Base-by-base conservation (phyloP, 2,329 filamentous ascomycete genomes). In the Sporothrix inflata region DNA sequence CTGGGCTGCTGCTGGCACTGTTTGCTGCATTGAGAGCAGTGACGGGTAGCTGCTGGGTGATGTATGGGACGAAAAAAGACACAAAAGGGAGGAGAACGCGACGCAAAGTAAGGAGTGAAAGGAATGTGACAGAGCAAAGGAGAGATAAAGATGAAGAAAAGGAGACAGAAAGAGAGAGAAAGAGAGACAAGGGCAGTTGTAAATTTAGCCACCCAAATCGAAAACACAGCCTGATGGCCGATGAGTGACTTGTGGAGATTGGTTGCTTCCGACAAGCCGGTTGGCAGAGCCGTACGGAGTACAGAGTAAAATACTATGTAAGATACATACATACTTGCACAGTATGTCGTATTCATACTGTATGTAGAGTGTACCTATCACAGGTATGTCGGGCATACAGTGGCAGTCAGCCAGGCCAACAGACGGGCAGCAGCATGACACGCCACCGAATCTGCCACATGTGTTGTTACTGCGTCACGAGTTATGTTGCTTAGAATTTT, bases 181-280 rank as follows among this genome's bases (percentile, higher is more conserved):
- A 57, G 4, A 27, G n/a, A n/a, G n/a, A 49, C n/a, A 16, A 45
- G 34, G 38, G 9, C 38, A 63, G 34, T n/a, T 6, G 60, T 4
- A 53, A 21, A 45, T 65, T 65, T 65, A 27, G 60, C 38, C 60
- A 65, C 60, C 60, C 40, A 63, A 63, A 45, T 65, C 42, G 63
- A 24, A 66, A 66, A 66, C 63, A 27, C 24, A 66, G 63, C 63
- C 63, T 49, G 63, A n/a, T 34, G 63, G 24, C 60, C 38, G 38
- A n/a, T n/a, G n/a, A n/a, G n/a, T n/a, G n/a, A 63, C 19, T 61
- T 30, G 61, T 65, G 61, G 38, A 63, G 57, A 63, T 42, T 63
- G 30, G 57, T 4, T 63, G 34, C 16, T 21, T 63, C 42, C 57
- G 38, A n/a, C 45, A 49, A 34, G 30, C 42, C 57, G 57, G 19